Percentiles rank a stretch among this genome's conserved stretches.
phyloP scores from a whole-genome alignment of 2,329 filamentous ascomycete species.

The Capronia coronata region DNA sequence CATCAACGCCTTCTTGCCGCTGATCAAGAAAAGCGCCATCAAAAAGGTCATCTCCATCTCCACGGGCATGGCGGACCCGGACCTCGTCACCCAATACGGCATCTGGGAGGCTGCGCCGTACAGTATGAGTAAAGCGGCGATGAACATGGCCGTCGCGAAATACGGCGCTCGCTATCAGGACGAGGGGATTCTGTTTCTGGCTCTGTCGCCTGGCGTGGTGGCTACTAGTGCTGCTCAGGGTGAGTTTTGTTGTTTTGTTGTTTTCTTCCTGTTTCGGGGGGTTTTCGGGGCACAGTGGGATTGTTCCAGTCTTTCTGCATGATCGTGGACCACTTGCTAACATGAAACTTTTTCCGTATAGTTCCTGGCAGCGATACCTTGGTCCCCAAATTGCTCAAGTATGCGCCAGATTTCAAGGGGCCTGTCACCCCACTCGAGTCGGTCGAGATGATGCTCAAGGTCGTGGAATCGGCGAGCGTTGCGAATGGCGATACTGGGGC shows the following conservation, averaged over 20 bases:
- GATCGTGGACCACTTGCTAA: too few relatives aligned
- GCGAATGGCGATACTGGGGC: slow-evolving; percentile 40
- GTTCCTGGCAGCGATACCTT: too few relatives aligned
- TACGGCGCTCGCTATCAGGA: slow-evolving; percentile 46
- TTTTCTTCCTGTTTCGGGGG: too few relatives aligned
- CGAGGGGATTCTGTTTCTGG: slow-evolving; percentile 49
- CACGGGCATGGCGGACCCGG: slow-evolving; percentile 44
- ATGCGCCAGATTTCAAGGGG: slow-evolving; percentile 10
- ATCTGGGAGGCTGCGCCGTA: slow-evolving; percentile 40
- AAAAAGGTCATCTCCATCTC: slow-evolving; percentile 54
- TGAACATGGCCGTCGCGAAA: slow-evolving; percentile 51
- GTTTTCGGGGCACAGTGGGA: too few relatives aligned
- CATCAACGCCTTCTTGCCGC: slow-evolving; percentile 49
- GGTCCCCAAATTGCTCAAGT: slow-evolving; percentile 4
- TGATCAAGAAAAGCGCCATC: slow-evolving; percentile 44
- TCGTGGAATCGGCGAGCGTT: slow-evolving; percentile 10
- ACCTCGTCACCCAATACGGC: slow-evolving; percentile 37
- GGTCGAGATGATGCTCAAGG: slow-evolving; percentile 6
- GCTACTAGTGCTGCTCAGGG: slow-evolving; percentile 33
- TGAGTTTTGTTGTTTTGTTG: too few relatives aligned
- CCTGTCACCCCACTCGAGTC: slow-evolving; percentile 13
- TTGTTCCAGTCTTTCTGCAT: too few relatives aligned
- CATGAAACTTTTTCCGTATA: too few relatives aligned
- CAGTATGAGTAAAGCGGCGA: slow-evolving; percentile 46
- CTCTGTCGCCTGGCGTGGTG: slow-evolving; percentile 48